Percentiles rank a stretch among this genome's conserved stretches.
These are phyloP conservation scores for Hyaloscypha variabilis DNA, from an alignment of 495 filamentous ascomycete genomes.

Conservation along the genomic window DNA sequence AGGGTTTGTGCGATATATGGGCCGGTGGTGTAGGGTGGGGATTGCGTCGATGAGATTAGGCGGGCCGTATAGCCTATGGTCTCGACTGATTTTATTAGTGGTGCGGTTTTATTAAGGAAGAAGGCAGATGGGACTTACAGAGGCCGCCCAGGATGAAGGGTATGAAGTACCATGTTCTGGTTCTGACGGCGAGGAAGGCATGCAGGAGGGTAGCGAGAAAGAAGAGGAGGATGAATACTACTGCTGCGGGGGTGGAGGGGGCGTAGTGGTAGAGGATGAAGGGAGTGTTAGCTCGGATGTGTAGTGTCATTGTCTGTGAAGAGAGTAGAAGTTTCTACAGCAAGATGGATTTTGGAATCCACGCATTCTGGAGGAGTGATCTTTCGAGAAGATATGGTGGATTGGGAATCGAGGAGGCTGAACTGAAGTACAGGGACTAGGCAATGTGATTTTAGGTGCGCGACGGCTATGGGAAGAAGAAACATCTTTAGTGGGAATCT, in stretches of 20 bases:
- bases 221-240: constrained; percentile 54
- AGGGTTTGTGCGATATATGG: constrained; percentile 49
- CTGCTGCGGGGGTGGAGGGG: constrained; percentile 49
- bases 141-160: constrained; percentile 59
- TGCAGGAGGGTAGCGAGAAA: constrained; percentile 43
- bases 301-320: too few species aligned
- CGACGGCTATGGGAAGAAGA: too few species aligned
- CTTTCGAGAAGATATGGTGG: too few species aligned
- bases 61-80: constrained; percentile 4
- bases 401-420: too few species aligned
- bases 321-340: too few species aligned
- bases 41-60: constrained; percentile 33
- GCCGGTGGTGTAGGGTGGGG: constrained; percentile 31
- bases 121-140: constrained; percentile 29
- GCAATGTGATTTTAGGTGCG: too few species aligned
- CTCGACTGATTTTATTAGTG: neutral
- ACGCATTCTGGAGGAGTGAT: too few species aligned
- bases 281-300: too few species aligned
- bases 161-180: constrained; percentile 56
- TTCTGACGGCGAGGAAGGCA: constrained; percentile 44
- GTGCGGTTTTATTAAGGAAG: neutral
- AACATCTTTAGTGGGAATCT: too few species aligned
- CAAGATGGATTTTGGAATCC: too few species aligned
- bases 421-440: too few species aligned
- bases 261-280: constrained; percentile 55